Percentiles rank a stretch among this genome's conserved stretches.
These are phyloP conservation scores for Elongisporangium anandrum DNA, from an alignment of 352 stramenopile genomes.

Conservation along the genomic window DNA sequence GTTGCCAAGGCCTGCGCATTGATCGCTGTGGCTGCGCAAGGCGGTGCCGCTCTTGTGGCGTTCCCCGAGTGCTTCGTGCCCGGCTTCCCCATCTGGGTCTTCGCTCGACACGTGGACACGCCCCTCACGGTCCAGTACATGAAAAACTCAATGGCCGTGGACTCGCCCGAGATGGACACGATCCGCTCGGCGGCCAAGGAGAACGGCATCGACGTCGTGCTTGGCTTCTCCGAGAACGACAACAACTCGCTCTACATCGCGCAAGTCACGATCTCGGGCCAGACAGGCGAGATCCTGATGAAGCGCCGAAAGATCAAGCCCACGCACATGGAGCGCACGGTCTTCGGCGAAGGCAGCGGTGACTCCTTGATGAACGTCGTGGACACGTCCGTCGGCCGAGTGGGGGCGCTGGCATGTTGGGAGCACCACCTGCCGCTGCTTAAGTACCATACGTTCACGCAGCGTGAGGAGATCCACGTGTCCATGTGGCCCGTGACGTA, in stretches of 20 bases:
- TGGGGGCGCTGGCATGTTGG: constrained; percentile 19
- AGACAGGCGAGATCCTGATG: constrained; percentile 16
- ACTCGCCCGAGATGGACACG: constrained; percentile 19
- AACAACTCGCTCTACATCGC: constrained; percentile 22
- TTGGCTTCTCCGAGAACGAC: constrained; percentile 25
- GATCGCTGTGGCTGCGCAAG: constrained; percentile 14
- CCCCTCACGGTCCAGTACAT: constrained; percentile 15
- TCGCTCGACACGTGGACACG: constrained; percentile 9
- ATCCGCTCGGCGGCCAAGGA: constrained; percentile 13
- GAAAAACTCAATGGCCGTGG: constrained; percentile 11
- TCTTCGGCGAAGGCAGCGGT: constrained; percentile 15
- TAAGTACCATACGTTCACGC: constrained; percentile 21
- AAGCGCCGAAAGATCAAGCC: constrained; percentile 21
- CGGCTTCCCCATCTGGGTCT: constrained; percentile 15
- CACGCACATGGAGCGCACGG: constrained; percentile 14
- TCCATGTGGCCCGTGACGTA: constrained; percentile 14
- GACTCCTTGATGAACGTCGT: constrained; percentile 21
- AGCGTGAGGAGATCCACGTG: constrained; percentile 19
- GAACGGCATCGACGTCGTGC: constrained; percentile 19
- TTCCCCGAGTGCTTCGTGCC: constrained; percentile 19
- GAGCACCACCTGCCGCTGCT: constrained; percentile 15
- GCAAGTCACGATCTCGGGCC: constrained; percentile 15
- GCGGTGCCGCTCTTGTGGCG: constrained; percentile 8
- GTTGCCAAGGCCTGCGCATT: constrained; percentile 14
- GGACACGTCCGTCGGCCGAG: constrained; percentile 14